Evolutionary conservation across 2,329 filamentous ascomycete genomes (phyloP).

Genomic region (Trichoderma koningiopsis): DNA sequence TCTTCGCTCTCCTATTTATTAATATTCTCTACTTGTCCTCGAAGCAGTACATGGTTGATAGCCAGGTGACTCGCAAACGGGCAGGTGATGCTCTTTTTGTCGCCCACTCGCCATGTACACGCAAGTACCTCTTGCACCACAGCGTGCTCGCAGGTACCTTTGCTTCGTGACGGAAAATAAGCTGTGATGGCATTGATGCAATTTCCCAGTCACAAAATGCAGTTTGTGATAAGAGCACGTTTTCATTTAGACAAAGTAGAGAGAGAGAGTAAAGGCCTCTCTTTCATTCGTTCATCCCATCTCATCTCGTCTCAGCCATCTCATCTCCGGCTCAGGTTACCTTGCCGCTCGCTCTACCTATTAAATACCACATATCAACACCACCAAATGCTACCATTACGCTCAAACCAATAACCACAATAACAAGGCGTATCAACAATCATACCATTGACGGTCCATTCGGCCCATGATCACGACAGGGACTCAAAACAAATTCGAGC

Average conservation of each 20-base stretch:
- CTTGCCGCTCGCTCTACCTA: background rate
- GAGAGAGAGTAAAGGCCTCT: background rate
- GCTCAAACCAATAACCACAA: background rate
- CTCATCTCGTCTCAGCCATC: background rate
- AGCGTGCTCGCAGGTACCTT: background rate
- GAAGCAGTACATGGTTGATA: background rate
- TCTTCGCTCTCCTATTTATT: background rate
- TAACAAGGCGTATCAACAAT: background rate
- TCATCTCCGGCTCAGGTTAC: background rate
- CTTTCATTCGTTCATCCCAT: background rate
- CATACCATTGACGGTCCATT: background rate
- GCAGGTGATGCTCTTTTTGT: constrained; percentile 7
- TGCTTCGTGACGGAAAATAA: background rate
- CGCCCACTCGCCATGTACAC: background rate
- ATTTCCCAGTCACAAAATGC: background rate
- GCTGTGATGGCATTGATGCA: background rate
- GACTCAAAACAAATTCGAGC: too few species aligned
- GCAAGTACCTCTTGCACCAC: background rate
- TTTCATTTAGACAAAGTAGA: background rate
- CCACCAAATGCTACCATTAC: background rate
- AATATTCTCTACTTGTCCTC: too few species aligned
- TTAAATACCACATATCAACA: background rate
- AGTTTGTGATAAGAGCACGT: background rate
- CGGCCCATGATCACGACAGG: background rate
- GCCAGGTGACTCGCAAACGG: constrained; percentile 7